Percentiles rank a stretch among this genome's conserved stretches.
Conservation (phyloP, 2,329 filamentous ascomycete genomes). For the Cryphonectria parasitica region DNA sequence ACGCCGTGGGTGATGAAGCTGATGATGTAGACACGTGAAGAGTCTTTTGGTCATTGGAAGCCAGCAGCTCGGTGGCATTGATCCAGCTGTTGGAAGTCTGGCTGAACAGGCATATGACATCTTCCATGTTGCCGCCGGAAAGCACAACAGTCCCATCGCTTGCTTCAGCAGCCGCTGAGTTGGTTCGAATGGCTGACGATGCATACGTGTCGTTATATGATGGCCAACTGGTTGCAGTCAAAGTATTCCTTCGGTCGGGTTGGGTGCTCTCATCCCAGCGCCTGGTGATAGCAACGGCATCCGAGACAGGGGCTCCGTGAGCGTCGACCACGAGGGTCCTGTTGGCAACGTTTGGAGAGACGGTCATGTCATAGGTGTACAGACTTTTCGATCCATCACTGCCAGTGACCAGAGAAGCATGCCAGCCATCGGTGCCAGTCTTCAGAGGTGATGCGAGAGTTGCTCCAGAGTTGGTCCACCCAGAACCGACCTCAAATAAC, state of each 20-base stretch:
- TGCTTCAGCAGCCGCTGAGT: conserved; percentile 73
- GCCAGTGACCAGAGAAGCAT: conserved; percentile 69
- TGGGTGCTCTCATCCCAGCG: conserved; percentile 18
- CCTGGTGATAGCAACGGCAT: conserved; percentile 48
- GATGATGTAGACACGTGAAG: conserved; percentile 39
- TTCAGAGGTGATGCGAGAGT: conserved; percentile 64
- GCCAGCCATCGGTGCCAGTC: conserved; percentile 59
- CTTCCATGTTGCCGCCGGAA: conserved; percentile 70
- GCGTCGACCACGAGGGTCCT: conserved; percentile 69
- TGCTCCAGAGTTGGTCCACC: conserved; percentile 71
- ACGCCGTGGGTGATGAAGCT: conserved; percentile 34
- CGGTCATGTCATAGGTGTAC: conserved; percentile 75
- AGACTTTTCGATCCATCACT: conserved; percentile 79
- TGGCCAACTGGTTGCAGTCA: conserved; percentile 71
- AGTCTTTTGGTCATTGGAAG: conserved; percentile 43
- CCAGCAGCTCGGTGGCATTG: conserved; percentile 69
- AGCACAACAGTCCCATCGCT: conserved; percentile 72
- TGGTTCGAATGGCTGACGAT: conserved; percentile 65
- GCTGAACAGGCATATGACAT: conserved; percentile 78
- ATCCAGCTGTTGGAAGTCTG: conserved; percentile 77
- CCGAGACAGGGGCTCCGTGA: conserved; percentile 57
- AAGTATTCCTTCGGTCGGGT: conserved; percentile 39
- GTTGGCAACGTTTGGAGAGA: conserved; percentile 74
- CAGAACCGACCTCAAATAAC: conserved; percentile 65
- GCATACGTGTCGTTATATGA: conserved; percentile 76